Evolutionary conservation across 495 filamentous ascomycete genomes (phyloP).

Genomic region (Tirmania nivea): DNA sequence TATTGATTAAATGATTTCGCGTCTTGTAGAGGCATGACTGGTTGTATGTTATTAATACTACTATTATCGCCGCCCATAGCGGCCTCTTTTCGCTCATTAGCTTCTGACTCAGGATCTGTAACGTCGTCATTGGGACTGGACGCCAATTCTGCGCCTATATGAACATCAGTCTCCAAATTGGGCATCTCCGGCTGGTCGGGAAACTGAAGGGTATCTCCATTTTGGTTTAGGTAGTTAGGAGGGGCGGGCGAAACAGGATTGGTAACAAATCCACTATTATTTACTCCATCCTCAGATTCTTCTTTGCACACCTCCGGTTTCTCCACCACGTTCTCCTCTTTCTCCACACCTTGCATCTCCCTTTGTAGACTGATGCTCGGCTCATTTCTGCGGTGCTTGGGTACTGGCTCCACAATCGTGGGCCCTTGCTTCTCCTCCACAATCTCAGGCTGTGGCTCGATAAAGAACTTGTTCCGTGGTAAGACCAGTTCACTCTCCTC

Average conservation of each 20-base stretch:
- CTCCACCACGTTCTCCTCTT: constrained; percentile 38
- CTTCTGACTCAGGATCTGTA: constrained; percentile 12
- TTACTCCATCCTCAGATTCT: constrained; percentile 10
- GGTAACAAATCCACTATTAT: constrained; percentile 13
- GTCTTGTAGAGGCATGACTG: not conserved
- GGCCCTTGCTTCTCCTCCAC: constrained; percentile 21
- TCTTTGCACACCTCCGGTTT: constrained; percentile 16
- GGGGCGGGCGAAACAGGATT: constrained; percentile 22
- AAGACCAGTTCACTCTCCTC: constrained; percentile 2
- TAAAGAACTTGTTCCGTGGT: constrained; percentile 4
- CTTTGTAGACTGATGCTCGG: constrained; percentile 54
- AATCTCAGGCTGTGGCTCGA: not conserved
- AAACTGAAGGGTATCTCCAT: constrained; percentile 2
- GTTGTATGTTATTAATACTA: not conserved
- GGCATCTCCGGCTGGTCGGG: constrained; percentile 18
- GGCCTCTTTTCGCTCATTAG: constrained; percentile 11
- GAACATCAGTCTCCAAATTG: constrained; percentile 21
- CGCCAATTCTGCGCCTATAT: constrained; percentile 26
- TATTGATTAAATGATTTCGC: not conserved
- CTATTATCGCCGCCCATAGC: not conserved
- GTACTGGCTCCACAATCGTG: constrained; percentile 42
- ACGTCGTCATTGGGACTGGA: constrained; percentile 15
- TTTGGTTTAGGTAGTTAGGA: not conserved
- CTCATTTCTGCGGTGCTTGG: constrained; percentile 42
- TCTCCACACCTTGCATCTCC: constrained; percentile 52